Conservation (phyloP, 768 basidiomycete genomes). For the Pisolithus orientalis region DNA sequence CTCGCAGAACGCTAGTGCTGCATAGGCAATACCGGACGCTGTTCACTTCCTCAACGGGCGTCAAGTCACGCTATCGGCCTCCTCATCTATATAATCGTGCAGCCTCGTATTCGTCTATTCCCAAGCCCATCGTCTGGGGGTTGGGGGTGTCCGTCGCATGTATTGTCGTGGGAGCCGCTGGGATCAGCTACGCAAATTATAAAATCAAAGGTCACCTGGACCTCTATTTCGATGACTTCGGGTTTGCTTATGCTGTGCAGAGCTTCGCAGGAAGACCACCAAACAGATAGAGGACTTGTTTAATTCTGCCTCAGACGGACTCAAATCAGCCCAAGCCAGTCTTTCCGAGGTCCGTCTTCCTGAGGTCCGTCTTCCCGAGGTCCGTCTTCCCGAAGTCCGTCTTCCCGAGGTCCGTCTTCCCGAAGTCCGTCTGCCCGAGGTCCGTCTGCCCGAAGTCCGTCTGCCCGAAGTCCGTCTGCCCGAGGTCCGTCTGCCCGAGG, state of each 20-base stretch:
- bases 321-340: slow-evolving; percentile 53
- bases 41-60: slow-evolving; percentile 37
- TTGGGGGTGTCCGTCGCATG: slow-evolving; percentile 87
- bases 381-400: too few species aligned
- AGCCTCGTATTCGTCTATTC: slow-evolving; percentile 83
- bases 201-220: slow-evolving; percentile 79
- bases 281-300: slow-evolving; percentile 62
- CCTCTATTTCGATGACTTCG: neutral
- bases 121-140: slow-evolving; percentile 78
- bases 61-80: slow-evolving; percentile 38
- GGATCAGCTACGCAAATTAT: slow-evolving; percentile 92
- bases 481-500: slow-evolving; percentile 50
- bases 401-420: too few species aligned
- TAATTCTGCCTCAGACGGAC: slow-evolving; percentile 63
- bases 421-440: too few species aligned
- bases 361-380: too few species aligned
- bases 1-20: slow-evolving; percentile 33
- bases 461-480: slow-evolving; percentile 39
- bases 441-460: too few species aligned
- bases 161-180: slow-evolving; percentile 84
- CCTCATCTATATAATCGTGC: slow-evolving; percentile 62
- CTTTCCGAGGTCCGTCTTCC: too few species aligned
- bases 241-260: slow-evolving; percentile 31
- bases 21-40: slow-evolving; percentile 59
- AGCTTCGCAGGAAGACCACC: slow-evolving; percentile 62